Conservation (phyloP, 345 rosid genomes). For the Streptanthus diversifolius region DNA sequence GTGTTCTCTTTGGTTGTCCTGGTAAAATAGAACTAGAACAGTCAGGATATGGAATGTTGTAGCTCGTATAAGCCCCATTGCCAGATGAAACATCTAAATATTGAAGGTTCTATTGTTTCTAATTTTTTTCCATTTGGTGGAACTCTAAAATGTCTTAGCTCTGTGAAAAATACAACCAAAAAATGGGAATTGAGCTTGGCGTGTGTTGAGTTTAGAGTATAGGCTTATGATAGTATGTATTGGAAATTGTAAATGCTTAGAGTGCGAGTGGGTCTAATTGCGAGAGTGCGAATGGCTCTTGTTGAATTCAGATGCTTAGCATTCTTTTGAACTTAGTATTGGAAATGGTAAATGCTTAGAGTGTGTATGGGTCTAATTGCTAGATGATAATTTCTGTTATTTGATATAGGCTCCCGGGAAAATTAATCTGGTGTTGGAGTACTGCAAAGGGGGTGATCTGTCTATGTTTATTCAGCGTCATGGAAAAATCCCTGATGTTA, state of each 20-base stretch:
- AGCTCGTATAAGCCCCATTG: constrained; percentile 5
- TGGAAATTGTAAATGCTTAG: no score
- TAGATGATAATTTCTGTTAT: not conserved
- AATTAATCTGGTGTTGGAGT: constrained; percentile 81
- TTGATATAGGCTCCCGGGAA: constrained; percentile 70
- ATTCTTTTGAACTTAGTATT: not conserved
- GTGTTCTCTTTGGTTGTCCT: not conserved
- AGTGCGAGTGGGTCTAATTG: no score
- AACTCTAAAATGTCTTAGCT: not conserved
- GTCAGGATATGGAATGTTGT: constrained; percentile 1
- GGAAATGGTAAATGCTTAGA: not conserved
- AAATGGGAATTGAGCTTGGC: no score
- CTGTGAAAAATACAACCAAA: not conserved
- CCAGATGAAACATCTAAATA: constrained; percentile 1
- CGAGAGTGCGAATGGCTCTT: no score
- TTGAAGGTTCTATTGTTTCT: not conserved
- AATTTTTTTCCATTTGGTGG: not conserved
- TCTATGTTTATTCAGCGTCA: constrained; percentile 77
- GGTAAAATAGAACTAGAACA: not conserved
- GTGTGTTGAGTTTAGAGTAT: not conserved
- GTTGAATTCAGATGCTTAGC: not conserved
- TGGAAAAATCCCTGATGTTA: constrained; percentile 69
- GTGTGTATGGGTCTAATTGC: not conserved
- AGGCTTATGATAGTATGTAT: no score
- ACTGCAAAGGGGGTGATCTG: constrained; percentile 91